Evolutionary conservation across 768 basidiomycete species (phyloP).

Genomic region (Scleroderma bovista): DNA sequence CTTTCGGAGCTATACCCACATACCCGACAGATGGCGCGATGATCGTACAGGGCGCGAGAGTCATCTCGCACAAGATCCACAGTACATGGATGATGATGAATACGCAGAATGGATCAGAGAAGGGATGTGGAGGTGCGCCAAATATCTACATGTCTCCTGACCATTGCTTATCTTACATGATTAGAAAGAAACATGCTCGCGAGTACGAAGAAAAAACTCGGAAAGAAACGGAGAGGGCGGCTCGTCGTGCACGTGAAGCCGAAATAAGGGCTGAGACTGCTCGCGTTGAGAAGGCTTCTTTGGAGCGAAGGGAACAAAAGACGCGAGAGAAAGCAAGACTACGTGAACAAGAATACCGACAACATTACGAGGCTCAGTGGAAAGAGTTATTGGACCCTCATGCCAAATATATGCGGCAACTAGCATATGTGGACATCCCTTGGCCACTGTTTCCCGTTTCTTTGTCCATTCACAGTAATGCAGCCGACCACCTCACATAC

Average conservation of each 20-base stretch:
- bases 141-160: slow-evolving; percentile 1
- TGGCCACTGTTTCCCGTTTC: slow-evolving; percentile 54
- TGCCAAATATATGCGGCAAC: slow-evolving; percentile 17
- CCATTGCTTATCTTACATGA: slow-evolving; percentile 1
- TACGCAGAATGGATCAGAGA: slow-evolving; percentile 83
- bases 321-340: slow-evolving; percentile 44
- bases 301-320: slow-evolving; percentile 46
- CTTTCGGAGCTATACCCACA: slow-evolving; percentile 63
- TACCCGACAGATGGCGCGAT: slow-evolving; percentile 64
- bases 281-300: slow-evolving; percentile 44
- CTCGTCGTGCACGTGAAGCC: slow-evolving; percentile 50
- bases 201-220: slow-evolving; percentile 60
- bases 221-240: slow-evolving; percentile 47
- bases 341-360: slow-evolving; percentile 41
- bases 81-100: slow-evolving; percentile 74
- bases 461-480: slow-evolving; percentile 12
- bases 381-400: slow-evolving; percentile 37
- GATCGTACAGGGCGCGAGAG: slow-evolving; percentile 36
- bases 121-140: slow-evolving; percentile 78
- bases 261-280: slow-evolving; percentile 48
- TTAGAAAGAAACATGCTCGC: slow-evolving; percentile 61
- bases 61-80: slow-evolving; percentile 38
- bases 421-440: slow-evolving; percentile 59
- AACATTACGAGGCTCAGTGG: slow-evolving; percentile 57
- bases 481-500: slow-evolving; percentile 18